Percentiles rank a stretch among this genome's conserved stretches.
phyloP scores from a whole-genome alignment of 139 green algal genomes.

The Chlorella sp. region DNA sequence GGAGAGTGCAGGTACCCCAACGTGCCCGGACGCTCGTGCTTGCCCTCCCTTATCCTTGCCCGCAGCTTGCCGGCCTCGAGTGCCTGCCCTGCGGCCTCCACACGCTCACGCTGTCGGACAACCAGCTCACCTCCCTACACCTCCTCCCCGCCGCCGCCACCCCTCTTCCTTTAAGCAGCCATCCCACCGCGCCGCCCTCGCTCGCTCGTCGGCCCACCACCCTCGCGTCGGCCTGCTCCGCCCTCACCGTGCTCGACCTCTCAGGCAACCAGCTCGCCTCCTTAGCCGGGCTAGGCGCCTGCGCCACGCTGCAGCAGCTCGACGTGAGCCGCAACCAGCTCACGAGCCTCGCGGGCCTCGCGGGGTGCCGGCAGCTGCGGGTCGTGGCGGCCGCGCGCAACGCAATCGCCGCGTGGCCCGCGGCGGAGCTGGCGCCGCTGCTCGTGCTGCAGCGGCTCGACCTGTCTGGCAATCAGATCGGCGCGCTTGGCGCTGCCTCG shows the following conservation, averaged over 20 bases:
- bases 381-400: slow-evolving; percentile 9
- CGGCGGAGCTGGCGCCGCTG: slow-evolving; percentile 3
- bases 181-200: no score
- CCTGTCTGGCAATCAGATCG: slow-evolving; percentile 6
- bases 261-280: slow-evolving; percentile 10
- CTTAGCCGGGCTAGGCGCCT: slow-evolving; percentile 10
- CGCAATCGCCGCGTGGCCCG: slow-evolving; percentile 1
- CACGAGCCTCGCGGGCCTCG: slow-evolving; percentile 11
- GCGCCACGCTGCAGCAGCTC: slow-evolving; percentile 1
- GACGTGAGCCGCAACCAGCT: slow-evolving; percentile 19
- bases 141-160: neutral
- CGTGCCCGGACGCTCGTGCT: no score
- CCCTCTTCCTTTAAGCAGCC: no score
- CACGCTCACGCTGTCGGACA: neutral
- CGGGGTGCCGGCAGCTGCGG: slow-evolving; percentile 10
- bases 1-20: no score
- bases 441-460: slow-evolving; percentile 13
- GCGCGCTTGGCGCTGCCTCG: no score
- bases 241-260: neutral
- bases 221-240: neutral
- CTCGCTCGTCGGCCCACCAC: neutral
- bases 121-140: neutral
- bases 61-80: neutral
- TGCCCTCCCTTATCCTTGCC: no score
- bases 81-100: neutral